Base-by-base conservation (phyloP, 1,284 basidiomycete genomes). In the Malassezia obtusa region DNA sequence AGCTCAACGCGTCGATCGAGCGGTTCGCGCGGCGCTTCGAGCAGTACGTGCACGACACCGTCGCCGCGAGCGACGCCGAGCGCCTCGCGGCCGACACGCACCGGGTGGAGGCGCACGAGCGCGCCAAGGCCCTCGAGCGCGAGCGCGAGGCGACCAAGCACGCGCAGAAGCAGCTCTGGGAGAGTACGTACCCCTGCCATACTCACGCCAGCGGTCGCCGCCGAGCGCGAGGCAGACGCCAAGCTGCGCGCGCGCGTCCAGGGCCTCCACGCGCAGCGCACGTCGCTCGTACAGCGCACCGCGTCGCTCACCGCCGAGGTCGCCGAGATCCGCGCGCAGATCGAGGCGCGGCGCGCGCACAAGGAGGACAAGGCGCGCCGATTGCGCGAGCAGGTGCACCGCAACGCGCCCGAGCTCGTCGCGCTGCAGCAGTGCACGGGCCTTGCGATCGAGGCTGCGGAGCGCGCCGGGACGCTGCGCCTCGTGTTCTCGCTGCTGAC, bases 361-460 rank as follows among this genome's bases (percentile, higher is more conserved):
- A 64, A 65, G 48, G 44, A 64, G 24, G 41, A 56, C 6, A 55
- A 61, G 44, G 44, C 56, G 25, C 52, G 58, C 19, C 57, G 59
- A 33, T 46, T 66, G 35, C 56, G 58, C 40, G 55, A 54, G 39
- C 65, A 67, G 51, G 59, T 61, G 37, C 52, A 60, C 48, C 58
- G 58, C 30, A 66, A 64, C 33, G 63, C 57, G 15, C 66, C 64
- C 21, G 66, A 68, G 48, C 53, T 66, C 32, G 57, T 55, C 15
- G 55, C 62, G 36, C 52, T 68, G 33, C 51, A 66, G 36, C 40
- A 50, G 12, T 55, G 59, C 50, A 64, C 65, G 3, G 65, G 65
- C 21, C 64, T 63, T 35, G 50, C 58, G 2, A 55, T 67, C 28
- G 38, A 50, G 17, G 61, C 63, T 0, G 56, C 59, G 3, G 32